A percentile compares a stretch with the other conserved stretches of the same genome.
Conservation (phyloP, 129 eudicot species). For the Tagetes patula region DNA sequence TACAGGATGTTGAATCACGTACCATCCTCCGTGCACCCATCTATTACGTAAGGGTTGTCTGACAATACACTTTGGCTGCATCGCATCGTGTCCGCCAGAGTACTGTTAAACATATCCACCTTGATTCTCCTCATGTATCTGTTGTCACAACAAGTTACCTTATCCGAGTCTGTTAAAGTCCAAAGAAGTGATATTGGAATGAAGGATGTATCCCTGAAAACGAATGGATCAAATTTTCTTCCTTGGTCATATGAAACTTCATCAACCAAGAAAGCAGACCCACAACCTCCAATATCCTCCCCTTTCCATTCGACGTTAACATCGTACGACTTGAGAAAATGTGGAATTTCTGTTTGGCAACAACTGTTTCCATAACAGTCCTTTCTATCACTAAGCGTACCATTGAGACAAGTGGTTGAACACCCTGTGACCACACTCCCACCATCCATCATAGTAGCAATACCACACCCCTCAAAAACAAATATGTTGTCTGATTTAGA, state of each 20-base stretch:
- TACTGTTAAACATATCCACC: too few relatives aligned
- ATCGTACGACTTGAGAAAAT: neutral
- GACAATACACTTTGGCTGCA: too few relatives aligned
- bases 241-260: conserved; percentile 14
- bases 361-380: conserved; percentile 27
- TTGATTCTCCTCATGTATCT: too few relatives aligned
- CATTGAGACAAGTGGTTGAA: conserved; percentile 25
- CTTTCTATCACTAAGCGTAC: neutral
- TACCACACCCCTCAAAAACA: conserved; percentile 26
- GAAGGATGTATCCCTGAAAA: too few relatives aligned
- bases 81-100: too few relatives aligned
- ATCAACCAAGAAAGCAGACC: conserved; percentile 29
- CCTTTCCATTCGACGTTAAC: neutral
- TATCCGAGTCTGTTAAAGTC: too few relatives aligned
- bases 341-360: conserved; percentile 26
- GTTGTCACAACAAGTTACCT: too few relatives aligned
- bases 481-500: conserved; percentile 29
- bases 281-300: neutral
- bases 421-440: conserved; percentile 29
- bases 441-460: neutral
- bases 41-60: too few relatives aligned
- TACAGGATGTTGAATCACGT: too few relatives aligned
- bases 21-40: too few relatives aligned
- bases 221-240: too few relatives aligned
- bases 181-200: too few relatives aligned